A percentile compares a stretch with the other conserved stretches of the same genome.
phyloP scores from a whole-genome alignment of 441 rosid species.

The Breynia disticha region DNA sequence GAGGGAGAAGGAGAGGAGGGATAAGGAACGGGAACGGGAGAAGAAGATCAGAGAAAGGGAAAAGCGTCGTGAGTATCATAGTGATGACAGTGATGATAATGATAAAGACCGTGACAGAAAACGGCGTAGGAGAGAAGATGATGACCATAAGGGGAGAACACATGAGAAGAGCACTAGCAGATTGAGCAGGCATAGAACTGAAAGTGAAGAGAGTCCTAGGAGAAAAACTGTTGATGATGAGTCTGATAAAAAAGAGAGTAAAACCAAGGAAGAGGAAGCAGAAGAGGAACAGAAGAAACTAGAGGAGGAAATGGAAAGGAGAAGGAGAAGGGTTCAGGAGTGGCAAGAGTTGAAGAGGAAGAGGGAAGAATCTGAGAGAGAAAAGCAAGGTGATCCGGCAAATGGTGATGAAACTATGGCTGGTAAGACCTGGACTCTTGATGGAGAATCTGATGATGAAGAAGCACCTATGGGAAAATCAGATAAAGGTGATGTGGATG shows the following conservation, averaged over 20 bases:
- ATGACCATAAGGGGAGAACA: constrained; percentile 40
- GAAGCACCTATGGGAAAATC: constrained; percentile 41
- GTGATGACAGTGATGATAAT: constrained; percentile 34
- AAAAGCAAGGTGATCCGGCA: constrained; percentile 35
- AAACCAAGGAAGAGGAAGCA: constrained; percentile 55
- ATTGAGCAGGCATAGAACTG: constrained; percentile 39
- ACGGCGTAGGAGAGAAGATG: constrained; percentile 35
- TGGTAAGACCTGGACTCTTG: constrained; percentile 85
- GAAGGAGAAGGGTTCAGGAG: constrained; percentile 95
- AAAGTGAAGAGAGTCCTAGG: constrained; percentile 44
- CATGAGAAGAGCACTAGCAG: constrained; percentile 42
- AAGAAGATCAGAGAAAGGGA: constrained; percentile 21
- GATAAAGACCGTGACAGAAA: constrained; percentile 32
- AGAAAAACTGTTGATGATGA: constrained; percentile 34
- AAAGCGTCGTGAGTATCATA: constrained; percentile 32
- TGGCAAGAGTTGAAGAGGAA: constrained; percentile 91
- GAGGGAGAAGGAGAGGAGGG: constrained; percentile 7
- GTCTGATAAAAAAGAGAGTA: constrained; percentile 36
- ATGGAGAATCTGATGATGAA: constrained; percentile 88
- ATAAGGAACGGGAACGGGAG: constrained; percentile 14
- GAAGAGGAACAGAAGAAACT: constrained; percentile 61
- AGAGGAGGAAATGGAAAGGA: constrained; percentile 86
- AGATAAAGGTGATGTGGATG: constrained; percentile 41
- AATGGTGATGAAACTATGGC: constrained; percentile 39
- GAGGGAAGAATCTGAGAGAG: constrained; percentile 65